phyloP scores from a whole-genome alignment of 805 yeast genomes.

The Priceomyces melissophilus region DNA sequence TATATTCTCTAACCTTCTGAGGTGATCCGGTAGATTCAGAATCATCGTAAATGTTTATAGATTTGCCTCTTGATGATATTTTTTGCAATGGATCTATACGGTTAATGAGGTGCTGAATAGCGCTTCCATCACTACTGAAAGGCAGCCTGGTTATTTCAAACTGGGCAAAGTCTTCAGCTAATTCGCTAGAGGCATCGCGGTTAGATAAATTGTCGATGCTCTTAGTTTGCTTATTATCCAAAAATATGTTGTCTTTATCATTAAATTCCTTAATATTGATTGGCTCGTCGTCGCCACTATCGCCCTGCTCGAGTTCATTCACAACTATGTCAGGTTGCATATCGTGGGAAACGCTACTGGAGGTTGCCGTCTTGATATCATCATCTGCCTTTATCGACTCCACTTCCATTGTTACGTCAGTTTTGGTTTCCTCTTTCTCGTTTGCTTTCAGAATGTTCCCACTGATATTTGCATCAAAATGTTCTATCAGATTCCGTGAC shows the following conservation, averaged over 20 bases:
- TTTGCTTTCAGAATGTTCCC: too few species aligned
- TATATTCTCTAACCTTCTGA: slow-evolving; percentile 28
- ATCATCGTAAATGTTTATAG: slow-evolving; percentile 41
- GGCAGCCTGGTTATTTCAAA: slow-evolving; percentile 22
- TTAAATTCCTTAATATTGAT: background rate
- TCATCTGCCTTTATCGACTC: background rate
- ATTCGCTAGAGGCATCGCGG: slow-evolving; percentile 16
- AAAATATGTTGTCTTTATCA: slow-evolving; percentile 5
- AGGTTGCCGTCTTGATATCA: background rate
- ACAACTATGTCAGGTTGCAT: background rate
- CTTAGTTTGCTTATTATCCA: slow-evolving; percentile 1
- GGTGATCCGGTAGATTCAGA: slow-evolving; percentile 30
- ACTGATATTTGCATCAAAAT: too few species aligned
- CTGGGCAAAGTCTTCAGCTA: slow-evolving; percentile 27
- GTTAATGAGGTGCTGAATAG: slow-evolving; percentile 34
- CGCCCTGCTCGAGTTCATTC: background rate
- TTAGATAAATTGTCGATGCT: slow-evolving; percentile 7
- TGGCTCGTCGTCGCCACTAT: background rate
- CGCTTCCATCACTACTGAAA: slow-evolving; percentile 9
- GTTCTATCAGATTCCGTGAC: too few species aligned
- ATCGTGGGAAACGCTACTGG: background rate
- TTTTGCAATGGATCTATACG: slow-evolving; percentile 40
- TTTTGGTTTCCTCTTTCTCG: too few species aligned
- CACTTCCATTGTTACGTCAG: background rate
- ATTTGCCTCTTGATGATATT: slow-evolving; percentile 30